Conservation (phyloP, 1,284 basidiomycete genomes). For the Leccinum ponderosum region DNA sequence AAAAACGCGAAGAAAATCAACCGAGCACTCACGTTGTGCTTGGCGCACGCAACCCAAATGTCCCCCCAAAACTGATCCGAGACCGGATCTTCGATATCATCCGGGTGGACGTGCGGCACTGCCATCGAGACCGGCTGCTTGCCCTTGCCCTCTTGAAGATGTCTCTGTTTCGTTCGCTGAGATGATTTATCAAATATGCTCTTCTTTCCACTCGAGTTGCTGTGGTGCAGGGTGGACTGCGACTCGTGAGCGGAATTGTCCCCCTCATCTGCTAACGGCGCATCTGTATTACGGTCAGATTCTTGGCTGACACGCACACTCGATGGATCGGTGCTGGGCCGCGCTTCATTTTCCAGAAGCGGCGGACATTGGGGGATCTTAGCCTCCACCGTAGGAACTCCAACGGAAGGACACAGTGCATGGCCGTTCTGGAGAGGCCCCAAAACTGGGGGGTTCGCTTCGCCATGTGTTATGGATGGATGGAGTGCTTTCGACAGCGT, state of each 20-base stretch:
- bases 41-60: slow-evolving; percentile 83
- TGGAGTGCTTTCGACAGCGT: slow-evolving; percentile 39
- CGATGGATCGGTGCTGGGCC: slow-evolving; percentile 33
- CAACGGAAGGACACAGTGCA: slow-evolving; percentile 52
- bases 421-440: slow-evolving; percentile 49
- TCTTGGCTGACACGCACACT: slow-evolving; percentile 17
- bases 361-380: slow-evolving; percentile 51
- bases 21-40: slow-evolving; percentile 71
- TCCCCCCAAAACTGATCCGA: slow-evolving; percentile 86
- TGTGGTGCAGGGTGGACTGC: slow-evolving; percentile 42
- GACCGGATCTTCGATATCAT: slow-evolving; percentile 87
- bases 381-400: slow-evolving; percentile 76
- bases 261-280: slow-evolving; percentile 37
- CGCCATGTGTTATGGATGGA: slow-evolving; percentile 25
- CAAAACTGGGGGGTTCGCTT: neutral
- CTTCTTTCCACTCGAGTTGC: slow-evolving; percentile 52
- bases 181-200: slow-evolving; percentile 50
- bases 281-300: slow-evolving; percentile 17
- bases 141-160: slow-evolving; percentile 50
- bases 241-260: slow-evolving; percentile 46
- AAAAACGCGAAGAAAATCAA: slow-evolving; percentile 5
- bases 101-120: slow-evolving; percentile 70
- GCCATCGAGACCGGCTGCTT: slow-evolving; percentile 63
- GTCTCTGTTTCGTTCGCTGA: slow-evolving; percentile 59
- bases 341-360: slow-evolving; percentile 35